A percentile compares a stretch with the other conserved stretches of the same genome.
Conservation (phyloP, 768 basidiomycete genomes). For the Phlegmacium glaucopus region DNA sequence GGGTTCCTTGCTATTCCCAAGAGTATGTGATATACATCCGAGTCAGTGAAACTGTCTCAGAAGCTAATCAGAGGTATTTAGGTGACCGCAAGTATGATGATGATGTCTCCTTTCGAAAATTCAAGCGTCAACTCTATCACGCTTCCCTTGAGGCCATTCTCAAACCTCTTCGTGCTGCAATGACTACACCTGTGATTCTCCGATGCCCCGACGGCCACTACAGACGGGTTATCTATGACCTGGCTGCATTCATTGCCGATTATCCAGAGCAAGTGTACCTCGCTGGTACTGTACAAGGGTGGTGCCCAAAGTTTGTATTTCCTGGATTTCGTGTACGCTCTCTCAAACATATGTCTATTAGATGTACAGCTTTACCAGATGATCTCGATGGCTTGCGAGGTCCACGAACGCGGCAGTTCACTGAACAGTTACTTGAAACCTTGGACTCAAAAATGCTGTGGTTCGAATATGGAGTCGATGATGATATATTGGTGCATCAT, state of each 20-base stretch:
- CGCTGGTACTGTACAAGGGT: constrained; percentile 28
- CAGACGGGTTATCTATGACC: constrained; percentile 21
- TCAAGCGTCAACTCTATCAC: constrained; percentile 29
- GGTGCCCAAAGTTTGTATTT: constrained; percentile 27
- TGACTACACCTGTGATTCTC: constrained; percentile 24
- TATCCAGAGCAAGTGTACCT: constrained; percentile 30
- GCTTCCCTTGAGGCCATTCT: constrained; percentile 20
- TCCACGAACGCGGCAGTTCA: constrained; percentile 17
- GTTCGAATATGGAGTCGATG: too few species aligned
- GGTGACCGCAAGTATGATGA: constrained; percentile 6
- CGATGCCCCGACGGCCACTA: constrained; percentile 28
- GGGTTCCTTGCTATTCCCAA: constrained; percentile 6
- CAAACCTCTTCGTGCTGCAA: constrained; percentile 17
- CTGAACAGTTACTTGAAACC: constrained; percentile 14
- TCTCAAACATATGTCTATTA: constrained; percentile 7
- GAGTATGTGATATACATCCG: constrained; percentile 1
- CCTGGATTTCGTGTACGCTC: constrained; percentile 2
- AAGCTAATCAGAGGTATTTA: not conserved
- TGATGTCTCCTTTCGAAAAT: constrained; percentile 20
- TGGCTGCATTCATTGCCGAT: constrained; percentile 34
- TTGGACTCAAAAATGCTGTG: constrained; percentile 12
- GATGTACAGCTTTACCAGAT: constrained; percentile 18
- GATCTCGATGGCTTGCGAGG: constrained; percentile 21
- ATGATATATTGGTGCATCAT: too few species aligned
- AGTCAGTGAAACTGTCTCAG: not conserved